Conservation (phyloP, 2,329 filamentous ascomycete species). For the Clonostachys chloroleuca region DNA sequence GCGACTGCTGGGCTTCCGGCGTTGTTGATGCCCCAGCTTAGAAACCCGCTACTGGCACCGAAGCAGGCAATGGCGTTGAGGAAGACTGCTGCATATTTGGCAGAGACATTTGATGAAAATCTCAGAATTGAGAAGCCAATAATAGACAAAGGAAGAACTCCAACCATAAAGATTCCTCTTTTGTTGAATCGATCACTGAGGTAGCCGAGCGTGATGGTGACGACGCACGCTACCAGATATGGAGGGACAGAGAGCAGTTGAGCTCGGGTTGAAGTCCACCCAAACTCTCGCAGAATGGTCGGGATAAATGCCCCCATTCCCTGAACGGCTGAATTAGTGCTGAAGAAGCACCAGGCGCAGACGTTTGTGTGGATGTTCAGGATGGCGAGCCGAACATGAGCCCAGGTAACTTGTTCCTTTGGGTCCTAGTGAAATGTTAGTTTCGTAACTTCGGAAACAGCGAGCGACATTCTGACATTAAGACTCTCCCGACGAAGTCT, state of each 20-base stretch:
- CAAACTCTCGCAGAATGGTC: constrained; percentile 34
- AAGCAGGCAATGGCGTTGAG: constrained; percentile 52
- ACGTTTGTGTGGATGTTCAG: constrained; percentile 55
- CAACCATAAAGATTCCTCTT: constrained; percentile 33
- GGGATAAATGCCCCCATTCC: constrained; percentile 41
- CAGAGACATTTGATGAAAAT: constrained; percentile 31
- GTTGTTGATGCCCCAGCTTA: constrained; percentile 57
- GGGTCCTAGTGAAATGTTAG: not conserved
- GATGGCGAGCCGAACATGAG: constrained; percentile 45
- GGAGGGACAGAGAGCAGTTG: constrained; percentile 40
- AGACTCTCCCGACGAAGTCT: not conserved
- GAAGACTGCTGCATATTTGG: constrained; percentile 49
- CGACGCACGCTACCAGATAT: constrained; percentile 20
- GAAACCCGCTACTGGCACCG: constrained; percentile 52
- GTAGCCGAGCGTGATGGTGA: not conserved
- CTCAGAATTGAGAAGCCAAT: constrained; percentile 48
- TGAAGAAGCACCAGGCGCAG: constrained; percentile 52
- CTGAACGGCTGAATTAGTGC: constrained; percentile 57
- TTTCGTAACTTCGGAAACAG: not conserved
- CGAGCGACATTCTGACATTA: not conserved
- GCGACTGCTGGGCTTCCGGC: constrained; percentile 50
- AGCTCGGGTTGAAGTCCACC: constrained; percentile 29
- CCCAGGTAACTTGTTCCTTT: constrained; percentile 37
- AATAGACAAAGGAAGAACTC: constrained; percentile 34
- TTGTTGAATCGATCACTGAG: constrained; percentile 5